Base-by-base conservation (phyloP, 257 asterid species). In the Euphrasia confusa region DNA sequence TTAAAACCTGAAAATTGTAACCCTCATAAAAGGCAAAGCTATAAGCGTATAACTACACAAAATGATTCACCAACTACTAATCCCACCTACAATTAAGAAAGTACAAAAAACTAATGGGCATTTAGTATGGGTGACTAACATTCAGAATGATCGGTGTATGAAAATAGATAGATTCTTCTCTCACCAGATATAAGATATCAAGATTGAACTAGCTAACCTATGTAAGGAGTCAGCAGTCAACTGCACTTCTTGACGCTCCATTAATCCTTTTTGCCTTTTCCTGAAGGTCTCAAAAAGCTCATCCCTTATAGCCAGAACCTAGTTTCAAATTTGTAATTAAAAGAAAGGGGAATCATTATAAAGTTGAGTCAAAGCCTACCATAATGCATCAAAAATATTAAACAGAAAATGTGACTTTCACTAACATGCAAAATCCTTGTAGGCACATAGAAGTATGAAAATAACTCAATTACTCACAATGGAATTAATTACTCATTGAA, bases 221-320 rank as follows among this genome's bases (percentile, higher is more conserved):
- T 82, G 99, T 32, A 93, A 81, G 40, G 99, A 85, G 72, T 93
- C 88, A 57, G 94, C 81, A 24, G 97, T 93, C 86, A 93, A 66
- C 71, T 89, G 95, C 74, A 89, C 95, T 82, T 89, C 97, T 79
- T 83, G 92, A 70, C 80, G 94, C 65, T 83, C 95, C 96, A 93
- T 93, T 61, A 76, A 95, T 58, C 96, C 94, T 74, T 89, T 93
- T 61, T 93, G 85, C 80, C 99, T 85, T 72, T 93, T 93, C 78
- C 91, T 75, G 71, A 93, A 93, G 32, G 99, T 93, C 88, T 89
- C 95, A 67, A 93, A 89, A 72, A 93, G 96, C 74, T 93, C 99
- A 49, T 89, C 90, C 74, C 97, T 80, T 69, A 93, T 89, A 21
- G 96, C 68, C 69, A 93, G 65, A 68, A 93, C 72, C 97, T 93